phyloP scores from a whole-genome alignment of 2,329 filamentous ascomycete genomes.

The Helminthosporium solani region DNA sequence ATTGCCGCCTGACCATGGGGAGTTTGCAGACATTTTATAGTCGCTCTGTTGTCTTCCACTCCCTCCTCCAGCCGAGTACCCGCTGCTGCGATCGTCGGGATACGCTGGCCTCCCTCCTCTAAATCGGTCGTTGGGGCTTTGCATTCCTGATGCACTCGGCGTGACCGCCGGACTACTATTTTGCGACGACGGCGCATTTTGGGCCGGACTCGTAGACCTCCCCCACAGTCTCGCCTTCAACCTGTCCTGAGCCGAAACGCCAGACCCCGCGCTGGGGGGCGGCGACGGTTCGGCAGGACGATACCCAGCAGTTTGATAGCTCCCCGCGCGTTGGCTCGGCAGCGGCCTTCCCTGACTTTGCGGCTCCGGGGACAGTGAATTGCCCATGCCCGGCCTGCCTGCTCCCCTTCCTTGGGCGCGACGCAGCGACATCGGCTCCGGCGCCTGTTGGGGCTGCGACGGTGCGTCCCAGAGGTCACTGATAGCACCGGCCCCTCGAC shows the following conservation, averaged over 20 bases:
- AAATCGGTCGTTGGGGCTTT: constrained; percentile 31
- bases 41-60: constrained; percentile 30
- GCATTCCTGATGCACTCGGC: constrained; percentile 11
- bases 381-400: constrained; percentile 29
- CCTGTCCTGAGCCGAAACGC: constrained; percentile 72
- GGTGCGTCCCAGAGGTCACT: constrained; percentile 61
- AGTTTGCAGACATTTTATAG: constrained; percentile 34
- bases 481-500: constrained; percentile 50
- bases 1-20: constrained; percentile 34
- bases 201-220: constrained; percentile 58
- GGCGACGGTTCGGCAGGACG: constrained; percentile 36
- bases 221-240: constrained; percentile 78
- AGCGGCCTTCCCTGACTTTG: constrained; percentile 57
- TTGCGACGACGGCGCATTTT: constrained; percentile 27
- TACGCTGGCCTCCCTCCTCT: constrained; percentile 28
- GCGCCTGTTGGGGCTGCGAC: constrained; percentile 36
- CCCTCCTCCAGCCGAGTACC: constrained; percentile 26
- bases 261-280: constrained; percentile 43
- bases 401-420: constrained; percentile 46
- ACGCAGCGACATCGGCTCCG: constrained; percentile 46
- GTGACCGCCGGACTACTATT: constrained; percentile 13
- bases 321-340: constrained; percentile 72
- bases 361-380: constrained; percentile 36
- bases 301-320: constrained; percentile 63
- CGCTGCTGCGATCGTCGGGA: constrained; percentile 35